Evolutionary conservation across 768 basidiomycete genomes (phyloP), one percentile per base, ranked within the genome.

Genomic region (Dioszegia crocea): DNA sequence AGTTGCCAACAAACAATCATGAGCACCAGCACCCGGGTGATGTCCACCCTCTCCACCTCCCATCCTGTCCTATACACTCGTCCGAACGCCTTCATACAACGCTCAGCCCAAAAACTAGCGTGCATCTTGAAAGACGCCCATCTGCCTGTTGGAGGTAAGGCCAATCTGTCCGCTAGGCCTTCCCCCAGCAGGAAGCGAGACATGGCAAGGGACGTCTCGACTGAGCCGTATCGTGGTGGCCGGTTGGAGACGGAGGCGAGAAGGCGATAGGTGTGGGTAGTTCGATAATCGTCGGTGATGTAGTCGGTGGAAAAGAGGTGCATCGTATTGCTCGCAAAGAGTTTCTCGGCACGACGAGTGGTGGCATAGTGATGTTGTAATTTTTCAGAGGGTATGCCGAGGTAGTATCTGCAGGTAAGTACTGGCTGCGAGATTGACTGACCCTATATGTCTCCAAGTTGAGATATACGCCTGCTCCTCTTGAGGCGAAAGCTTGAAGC

Each of bases 381-480:
- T 14, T 68, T 62, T 9, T 48, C 16, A 19, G 71, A 63, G 11
- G 54, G 39, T 50, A 77, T 70, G 19, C 76, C 76, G 52, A 77
- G 68, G 62, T 75, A 76, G 63, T 65, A 77, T 10, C 71, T 73
- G 54, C 14, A 17, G 2, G 24, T 51, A 2, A 46, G 57, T 9
- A 2, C 9, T 17, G 17, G 14, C 11, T 11, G 19, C 3, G 16
- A 24, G 8, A n/a, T 8, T 24, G 33, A 53, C 68, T n/a, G 31
- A 73, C 63, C 76, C 76, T 19, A 77, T 61, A 60, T 77, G 75
- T 19, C 70, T 50, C 76, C 76, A 77, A 3, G 59, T 58, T 0
- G 60, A 59, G 11, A 74, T 60, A 50, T 75, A 77, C 0, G 73
- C 66, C 0, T 27, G 30, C 24, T 68, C 64, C 40, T 77, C 76